phyloP scores from a whole-genome alignment of 1,284 basidiomycete species.

The Termitomyces sp. region DNA sequence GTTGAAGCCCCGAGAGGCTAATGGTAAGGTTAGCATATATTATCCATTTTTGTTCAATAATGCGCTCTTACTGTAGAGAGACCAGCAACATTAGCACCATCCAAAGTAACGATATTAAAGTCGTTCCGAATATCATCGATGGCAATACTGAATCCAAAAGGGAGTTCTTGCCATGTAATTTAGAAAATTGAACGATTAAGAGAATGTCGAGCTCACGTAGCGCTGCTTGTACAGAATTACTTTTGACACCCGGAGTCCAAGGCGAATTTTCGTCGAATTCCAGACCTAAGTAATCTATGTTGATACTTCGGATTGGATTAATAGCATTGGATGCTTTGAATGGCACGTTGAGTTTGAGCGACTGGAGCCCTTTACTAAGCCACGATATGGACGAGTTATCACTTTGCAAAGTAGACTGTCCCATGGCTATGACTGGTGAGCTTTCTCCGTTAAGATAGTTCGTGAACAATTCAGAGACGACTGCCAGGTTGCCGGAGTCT shows the following conservation, averaged over 20 bases:
- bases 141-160: conserved; percentile 72
- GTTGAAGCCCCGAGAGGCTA: conserved; percentile 58
- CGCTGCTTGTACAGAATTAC: conserved; percentile 53
- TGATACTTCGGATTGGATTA: conserved; percentile 64
- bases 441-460: conserved; percentile 66
- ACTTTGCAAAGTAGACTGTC: conserved; percentile 50
- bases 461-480: conserved; percentile 65
- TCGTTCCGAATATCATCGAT: conserved; percentile 65
- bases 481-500: conserved; percentile 40
- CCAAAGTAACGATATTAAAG: conserved; percentile 51
- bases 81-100: conserved; percentile 46
- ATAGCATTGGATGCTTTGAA: conserved; percentile 55
- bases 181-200: background rate
- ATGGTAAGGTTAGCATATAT: conserved; percentile 8
- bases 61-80: conserved; percentile 44
- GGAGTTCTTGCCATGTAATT: conserved; percentile 43
- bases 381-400: conserved; percentile 59
- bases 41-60: background rate
- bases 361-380: conserved; percentile 60
- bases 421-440: conserved; percentile 57
- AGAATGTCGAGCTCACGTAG: conserved; percentile 37
- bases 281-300: conserved; percentile 60
- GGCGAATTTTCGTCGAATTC: conserved; percentile 50
- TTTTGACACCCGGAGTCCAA: conserved; percentile 57
- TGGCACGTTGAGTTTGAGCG: conserved; percentile 54